Percentiles rank a stretch among this genome's conserved stretches.
Evolutionary conservation across 768 basidiomycete species (phyloP).

Genomic region (Melanogaster broomeanus): DNA sequence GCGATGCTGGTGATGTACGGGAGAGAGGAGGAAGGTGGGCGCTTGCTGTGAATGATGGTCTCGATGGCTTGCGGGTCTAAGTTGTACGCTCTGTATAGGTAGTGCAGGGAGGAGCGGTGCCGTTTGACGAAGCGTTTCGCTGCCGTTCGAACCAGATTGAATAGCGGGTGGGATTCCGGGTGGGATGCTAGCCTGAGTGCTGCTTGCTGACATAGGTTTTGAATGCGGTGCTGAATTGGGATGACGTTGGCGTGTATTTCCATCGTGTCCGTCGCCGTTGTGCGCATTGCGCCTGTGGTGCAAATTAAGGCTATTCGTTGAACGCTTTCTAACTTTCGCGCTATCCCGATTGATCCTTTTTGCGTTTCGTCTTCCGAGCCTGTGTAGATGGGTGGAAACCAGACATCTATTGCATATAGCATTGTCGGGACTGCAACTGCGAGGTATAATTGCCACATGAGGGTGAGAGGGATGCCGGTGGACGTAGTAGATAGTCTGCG

Average conservation of each 20-base stretch:
- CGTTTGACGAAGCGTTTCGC: too few species aligned
- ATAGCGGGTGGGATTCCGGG: neutral
- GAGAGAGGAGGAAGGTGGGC: neutral
- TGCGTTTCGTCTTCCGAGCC: neutral
- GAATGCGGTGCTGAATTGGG: too few species aligned
- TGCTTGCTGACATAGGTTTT: too few species aligned
- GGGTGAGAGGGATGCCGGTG: too few species aligned
- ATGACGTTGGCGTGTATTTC: too few species aligned
- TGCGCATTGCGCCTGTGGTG: neutral
- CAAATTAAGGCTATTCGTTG: neutral
- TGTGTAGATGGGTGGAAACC: neutral
- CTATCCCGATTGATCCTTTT: neutral
- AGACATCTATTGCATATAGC: neutral
- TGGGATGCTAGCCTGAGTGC: too few species aligned
- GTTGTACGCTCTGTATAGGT: neutral
- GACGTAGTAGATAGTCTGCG: neutral
- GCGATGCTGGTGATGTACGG: neutral
- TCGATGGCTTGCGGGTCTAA: neutral
- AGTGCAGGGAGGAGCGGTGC: neutral
- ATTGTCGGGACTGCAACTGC: neutral
- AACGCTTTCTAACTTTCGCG: neutral
- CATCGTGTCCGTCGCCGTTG: too few species aligned
- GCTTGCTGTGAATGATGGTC: neutral
- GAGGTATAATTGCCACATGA: too few species aligned
- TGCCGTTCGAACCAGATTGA: neutral